Evolutionary conservation across 176 grass and related monocot species (phyloP), one percentile per base, ranked within the genome.

Genomic region (Typha latifolia): DNA sequence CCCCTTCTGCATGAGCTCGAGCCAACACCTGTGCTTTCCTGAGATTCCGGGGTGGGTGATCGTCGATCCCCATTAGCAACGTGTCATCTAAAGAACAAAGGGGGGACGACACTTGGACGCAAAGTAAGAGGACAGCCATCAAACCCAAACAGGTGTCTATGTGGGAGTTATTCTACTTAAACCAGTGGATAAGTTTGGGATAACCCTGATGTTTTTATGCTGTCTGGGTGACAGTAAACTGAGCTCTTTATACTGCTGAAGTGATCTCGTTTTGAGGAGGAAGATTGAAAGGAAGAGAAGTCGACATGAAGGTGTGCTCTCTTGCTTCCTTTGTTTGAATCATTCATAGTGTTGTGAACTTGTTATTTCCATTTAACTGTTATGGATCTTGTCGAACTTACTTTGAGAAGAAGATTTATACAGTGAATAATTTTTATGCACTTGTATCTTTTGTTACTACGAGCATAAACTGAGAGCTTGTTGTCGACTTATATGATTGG

Each of bases 1-100:
- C 4, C 3, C 24, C 3, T 5, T 67, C 26, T 76, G 73, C 63
- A 67, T 76, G 73, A 64, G 15, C 66, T 69, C 5, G 51, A 69
- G 74, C 32, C 21, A 68, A 78, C 75, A 78, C 75, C 66, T 78
- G 66, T 78, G 66, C 64, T 27, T n/a, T 57, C 52, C 52, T 57
- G 13, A 57, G 13, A 57, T 14, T 53, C 9, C 14, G 16, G 4
- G 16, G 16, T 10, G 9, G 16, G 4, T 57, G 15, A 5, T 55
- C 51, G n/a, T 55, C 15, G 13, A 15, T 51, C 51, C 52, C 51
- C 4, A 55, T 2, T 15, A 15, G 19, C 49, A 12, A 70, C 66
- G 66, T 70, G 66, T 48, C 16, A 18, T 3, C 5, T 8, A 20
- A 57, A 57, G 16, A 57, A 20, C 14, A 2, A 57, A 57, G n/a